These are phyloP conservation scores for Cutaneotrichosporon sp. DNA, from an alignment of 1,284 basidiomycete genomes.

Conservation along the genomic window DNA sequence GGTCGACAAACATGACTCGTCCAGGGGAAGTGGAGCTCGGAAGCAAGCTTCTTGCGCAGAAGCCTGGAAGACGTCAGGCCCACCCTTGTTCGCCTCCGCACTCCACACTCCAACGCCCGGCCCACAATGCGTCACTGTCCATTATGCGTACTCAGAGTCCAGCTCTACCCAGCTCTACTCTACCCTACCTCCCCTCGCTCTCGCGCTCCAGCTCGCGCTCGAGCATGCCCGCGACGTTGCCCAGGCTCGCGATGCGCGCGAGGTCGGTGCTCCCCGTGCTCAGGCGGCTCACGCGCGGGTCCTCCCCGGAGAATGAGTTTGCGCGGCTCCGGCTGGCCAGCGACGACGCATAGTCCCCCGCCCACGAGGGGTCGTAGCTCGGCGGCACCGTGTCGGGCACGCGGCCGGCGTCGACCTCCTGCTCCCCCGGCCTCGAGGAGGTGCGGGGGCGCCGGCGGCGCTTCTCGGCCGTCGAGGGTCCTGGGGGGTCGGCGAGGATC, in stretches of 20 bases:
- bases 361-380: slow-evolving; percentile 11
- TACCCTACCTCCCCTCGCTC: background rate
- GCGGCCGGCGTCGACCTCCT: slow-evolving; percentile 11
- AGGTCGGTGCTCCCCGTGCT: background rate
- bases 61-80: too few relatives aligned
- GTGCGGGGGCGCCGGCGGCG: background rate
- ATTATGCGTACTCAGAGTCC: background rate
- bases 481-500: background rate
- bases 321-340: background rate
- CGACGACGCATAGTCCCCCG: slow-evolving; percentile 7
- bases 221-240: background rate
- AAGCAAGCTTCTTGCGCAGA: too few relatives aligned
- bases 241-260: background rate
- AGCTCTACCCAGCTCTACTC: background rate
- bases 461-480: background rate
- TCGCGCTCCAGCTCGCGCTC: background rate
- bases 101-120: background rate
- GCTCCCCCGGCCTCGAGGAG: background rate
- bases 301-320: background rate
- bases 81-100: too few relatives aligned
- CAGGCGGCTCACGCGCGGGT: background rate
- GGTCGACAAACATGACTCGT: too few relatives aligned
- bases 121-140: background rate
- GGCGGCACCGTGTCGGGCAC: slow-evolving; percentile 11
- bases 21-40: too few relatives aligned